Conservation (phyloP, 2,329 filamentous ascomycete genomes). For the Coniella vitis region DNA sequence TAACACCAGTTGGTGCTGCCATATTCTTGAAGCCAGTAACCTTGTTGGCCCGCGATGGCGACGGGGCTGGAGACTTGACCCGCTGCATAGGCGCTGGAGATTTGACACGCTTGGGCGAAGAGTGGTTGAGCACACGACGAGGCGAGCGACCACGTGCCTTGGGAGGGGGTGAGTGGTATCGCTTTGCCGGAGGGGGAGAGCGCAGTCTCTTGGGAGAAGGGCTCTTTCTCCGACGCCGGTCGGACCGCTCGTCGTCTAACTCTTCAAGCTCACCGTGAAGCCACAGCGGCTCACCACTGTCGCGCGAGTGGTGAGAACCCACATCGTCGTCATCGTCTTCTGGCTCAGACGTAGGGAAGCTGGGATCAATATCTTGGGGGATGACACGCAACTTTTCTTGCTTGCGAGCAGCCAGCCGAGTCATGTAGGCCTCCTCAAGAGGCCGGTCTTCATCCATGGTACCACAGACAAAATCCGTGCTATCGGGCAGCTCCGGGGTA, state of each 20-base stretch:
- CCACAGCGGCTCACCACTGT: slow-evolving; percentile 64
- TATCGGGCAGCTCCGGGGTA: slow-evolving; percentile 85
- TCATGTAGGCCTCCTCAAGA: slow-evolving; percentile 88
- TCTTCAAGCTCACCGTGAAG: slow-evolving; percentile 67
- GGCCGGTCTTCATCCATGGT: slow-evolving; percentile 93
- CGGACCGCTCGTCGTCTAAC: slow-evolving; percentile 47
- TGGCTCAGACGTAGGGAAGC: slow-evolving; percentile 89
- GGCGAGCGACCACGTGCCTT: slow-evolving; percentile 48
- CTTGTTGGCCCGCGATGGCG: slow-evolving; percentile 34
- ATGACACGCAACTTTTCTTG: slow-evolving; percentile 73
- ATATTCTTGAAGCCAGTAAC: slow-evolving; percentile 38
- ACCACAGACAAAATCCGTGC: slow-evolving; percentile 98
- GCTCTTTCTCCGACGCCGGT: slow-evolving; percentile 43
- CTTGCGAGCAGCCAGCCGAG: slow-evolving; percentile 73
- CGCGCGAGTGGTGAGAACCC: slow-evolving; percentile 50
- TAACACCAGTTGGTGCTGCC: slow-evolving; percentile 57
- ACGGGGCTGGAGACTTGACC: slow-evolving; percentile 41
- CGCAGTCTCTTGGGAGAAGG: slow-evolving; percentile 56
- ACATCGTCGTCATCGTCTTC: slow-evolving; percentile 80
- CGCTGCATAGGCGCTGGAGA: slow-evolving; percentile 62
- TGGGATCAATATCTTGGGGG: slow-evolving; percentile 96
- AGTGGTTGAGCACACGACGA: slow-evolving; percentile 53
- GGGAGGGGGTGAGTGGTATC: slow-evolving; percentile 43
- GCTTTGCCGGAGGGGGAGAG: slow-evolving; percentile 42
- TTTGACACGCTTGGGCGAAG: slow-evolving; percentile 63